Percentiles rank a stretch among this genome's conserved stretches.
Conservation (phyloP, 148 eudicot species). For the Camellia lanceoleosa region DNA sequence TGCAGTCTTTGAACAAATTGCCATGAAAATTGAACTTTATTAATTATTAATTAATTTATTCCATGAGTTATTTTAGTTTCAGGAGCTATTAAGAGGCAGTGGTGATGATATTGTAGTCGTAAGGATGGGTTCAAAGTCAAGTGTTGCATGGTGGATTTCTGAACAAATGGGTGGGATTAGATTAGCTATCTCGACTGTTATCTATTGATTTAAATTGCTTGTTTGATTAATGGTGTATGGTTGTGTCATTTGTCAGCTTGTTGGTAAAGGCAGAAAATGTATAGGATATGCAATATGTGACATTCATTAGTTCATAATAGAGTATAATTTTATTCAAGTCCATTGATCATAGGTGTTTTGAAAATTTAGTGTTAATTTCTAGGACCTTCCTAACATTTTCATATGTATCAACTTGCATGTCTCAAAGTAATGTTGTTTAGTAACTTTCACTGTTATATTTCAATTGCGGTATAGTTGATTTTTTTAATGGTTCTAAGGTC, state of each 20-base stretch:
- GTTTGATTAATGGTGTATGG: neutral
- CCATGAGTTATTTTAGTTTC: conserved; percentile 8
- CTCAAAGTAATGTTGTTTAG: no score
- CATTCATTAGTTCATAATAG: neutral
- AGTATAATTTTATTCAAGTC: no score
- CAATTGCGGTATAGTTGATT: neutral
- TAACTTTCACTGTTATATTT: neutral
- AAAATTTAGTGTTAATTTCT: neutral
- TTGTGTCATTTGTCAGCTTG: neutral
- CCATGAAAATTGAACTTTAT: neutral
- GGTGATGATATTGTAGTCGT: conserved; percentile 97
- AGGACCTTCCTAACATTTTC: neutral
- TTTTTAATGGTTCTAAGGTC: neutral
- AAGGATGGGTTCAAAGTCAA: conserved; percentile 92
- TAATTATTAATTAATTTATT: conserved; percentile 1
- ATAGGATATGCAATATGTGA: neutral
- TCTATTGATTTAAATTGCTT: conserved; percentile 3
- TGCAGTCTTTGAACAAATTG: conserved; percentile 9
- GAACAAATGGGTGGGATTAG: conserved; percentile 99
- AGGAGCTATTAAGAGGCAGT: conserved; percentile 93
- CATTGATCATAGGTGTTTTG: neutral
- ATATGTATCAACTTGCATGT: neutral
- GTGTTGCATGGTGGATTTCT: conserved; percentile 82
- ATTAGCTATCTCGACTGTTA: conserved; percentile 29
- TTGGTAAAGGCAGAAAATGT: neutral